phyloP scores from a whole-genome alignment of 1,139 yeast genomes.

The Debaryomyces nepalensis region DNA sequence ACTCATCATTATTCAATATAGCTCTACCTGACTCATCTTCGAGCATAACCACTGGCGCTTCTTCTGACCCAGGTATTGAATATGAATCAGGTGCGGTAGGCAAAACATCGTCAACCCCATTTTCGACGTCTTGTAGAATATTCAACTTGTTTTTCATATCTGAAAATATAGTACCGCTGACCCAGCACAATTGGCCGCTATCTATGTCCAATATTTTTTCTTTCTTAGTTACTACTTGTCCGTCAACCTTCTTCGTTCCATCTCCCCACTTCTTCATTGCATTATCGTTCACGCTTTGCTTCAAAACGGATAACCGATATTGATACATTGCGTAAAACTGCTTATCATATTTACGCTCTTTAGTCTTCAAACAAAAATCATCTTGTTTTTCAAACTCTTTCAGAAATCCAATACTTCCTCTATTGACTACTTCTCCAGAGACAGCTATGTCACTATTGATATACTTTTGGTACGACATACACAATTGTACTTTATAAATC shows the following conservation, averaged over 20 bases:
- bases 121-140: conserved; percentile 79
- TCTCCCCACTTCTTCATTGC: conserved; percentile 51
- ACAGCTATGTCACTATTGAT: conserved; percentile 13
- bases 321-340: conserved; percentile 82
- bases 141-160: conserved; percentile 87
- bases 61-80: conserved; percentile 24
- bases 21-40: conserved; percentile 97
- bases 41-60: conserved; percentile 61
- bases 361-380: conserved; percentile 23
- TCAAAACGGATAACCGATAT: conserved; percentile 59
- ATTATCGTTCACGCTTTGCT: conserved; percentile 55
- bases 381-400: conserved; percentile 22
- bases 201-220: conserved; percentile 79
- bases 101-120: conserved; percentile 55
- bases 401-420: conserved; percentile 5
- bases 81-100: conserved; percentile 42
- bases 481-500: not conserved
- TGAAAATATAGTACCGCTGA: conserved; percentile 86
- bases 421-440: not conserved
- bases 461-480: conserved; percentile 14
- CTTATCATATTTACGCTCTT: conserved; percentile 57
- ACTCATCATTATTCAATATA: conserved; percentile 65
- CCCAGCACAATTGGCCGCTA: conserved; percentile 77
- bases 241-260: conserved; percentile 45
- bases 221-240: conserved; percentile 39